Evolutionary conservation across 208 protist genomes (phyloP).

Genomic region (Crithidia thermophila): DNA sequence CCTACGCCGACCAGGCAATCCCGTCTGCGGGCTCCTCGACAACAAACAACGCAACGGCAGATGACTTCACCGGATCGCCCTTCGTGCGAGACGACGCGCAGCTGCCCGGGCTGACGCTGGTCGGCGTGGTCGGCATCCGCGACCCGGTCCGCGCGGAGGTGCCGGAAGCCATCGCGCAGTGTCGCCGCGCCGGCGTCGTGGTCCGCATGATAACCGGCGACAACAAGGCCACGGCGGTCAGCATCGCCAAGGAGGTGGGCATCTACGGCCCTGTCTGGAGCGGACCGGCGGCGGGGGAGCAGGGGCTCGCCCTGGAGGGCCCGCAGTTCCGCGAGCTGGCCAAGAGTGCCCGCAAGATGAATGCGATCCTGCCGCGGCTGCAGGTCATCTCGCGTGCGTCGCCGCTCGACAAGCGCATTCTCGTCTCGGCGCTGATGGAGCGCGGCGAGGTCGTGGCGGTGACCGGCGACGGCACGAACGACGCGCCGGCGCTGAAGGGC

Average conservation of each 20-base stretch:
- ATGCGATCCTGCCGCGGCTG: constrained; percentile 58
- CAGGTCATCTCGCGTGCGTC: constrained; percentile 96
- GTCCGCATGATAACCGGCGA: constrained; percentile 98
- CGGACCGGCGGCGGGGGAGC: constrained; percentile 17
- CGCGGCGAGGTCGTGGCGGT: constrained; percentile 94
- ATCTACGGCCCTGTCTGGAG: constrained; percentile 33
- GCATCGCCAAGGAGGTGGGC: constrained; percentile 80
- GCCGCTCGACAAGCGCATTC: constrained; percentile 93
- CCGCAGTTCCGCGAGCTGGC: constrained; percentile 85
- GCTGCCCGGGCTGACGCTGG: constrained; percentile 40
- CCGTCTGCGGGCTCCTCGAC: neutral
- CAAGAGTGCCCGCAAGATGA: constrained; percentile 59
- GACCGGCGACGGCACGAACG: constrained; percentile 94
- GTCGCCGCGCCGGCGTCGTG: constrained; percentile 91
- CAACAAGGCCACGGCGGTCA: constrained; percentile 89
- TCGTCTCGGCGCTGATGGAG: constrained; percentile 75
- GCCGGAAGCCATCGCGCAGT: constrained; percentile 80
- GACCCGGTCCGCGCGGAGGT: constrained; percentile 95
- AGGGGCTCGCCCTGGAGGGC: constrained; percentile 83
- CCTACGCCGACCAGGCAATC: constrained; percentile 46
- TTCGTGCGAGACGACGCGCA: constrained; percentile 36
- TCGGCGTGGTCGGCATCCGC: constrained; percentile 91
- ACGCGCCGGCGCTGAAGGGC: constrained; percentile 99
- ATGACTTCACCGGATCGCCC: constrained; percentile 30
- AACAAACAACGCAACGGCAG: neutral